Evolutionary conservation across 192 early-diverging fungal species (phyloP), one percentile per base, ranked within the genome.

Genomic region (Coemansia sp.): DNA sequence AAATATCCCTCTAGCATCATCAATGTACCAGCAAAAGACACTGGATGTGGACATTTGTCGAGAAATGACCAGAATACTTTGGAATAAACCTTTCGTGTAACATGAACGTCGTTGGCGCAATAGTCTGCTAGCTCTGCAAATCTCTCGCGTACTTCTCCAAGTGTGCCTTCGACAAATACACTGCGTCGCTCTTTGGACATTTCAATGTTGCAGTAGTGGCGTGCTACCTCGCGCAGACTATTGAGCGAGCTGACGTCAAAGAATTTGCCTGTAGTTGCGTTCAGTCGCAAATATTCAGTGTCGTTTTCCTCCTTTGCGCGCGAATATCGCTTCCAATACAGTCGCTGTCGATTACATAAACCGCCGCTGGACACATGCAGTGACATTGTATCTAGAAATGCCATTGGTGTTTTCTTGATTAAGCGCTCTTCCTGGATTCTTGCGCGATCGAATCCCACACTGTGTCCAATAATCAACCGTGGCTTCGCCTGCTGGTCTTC

Each of bases 351-450:
- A 20, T 87, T 88, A 42, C 93, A 96, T 11, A 98, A 79, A 4
- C 97, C 97, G 39, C 91, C 88, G 6, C 89, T 87, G 6, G 95
- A 89, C 27, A 90, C 90, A 62, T 98, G 97, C 53, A 98, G 80
- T 66, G 90, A 91, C 90, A 98, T 91, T 2, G 97, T 98, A 72
- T 98, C 97, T 8, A 98, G 51, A 71, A 88, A 97, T 20, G 79
- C 82, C 20, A 85, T 80, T 9, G 75, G 68, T 9, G 88, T 82
- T 10, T 73, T 64, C n/a, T 85, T 75, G 3, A 88, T 17, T 31
- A 66, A 75, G 63, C 97, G 97, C 72, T 96, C 97, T 58, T 96
- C 95, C 54, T 85, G 78, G 24, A 97, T 85, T 6, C 93, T 84
- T 11, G 93, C 92, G 5, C 95, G 87, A 75, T 98, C 97, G 66